phyloP scores from a whole-genome alignment of 148 eudicot genomes.

The Cornus florida region DNA sequence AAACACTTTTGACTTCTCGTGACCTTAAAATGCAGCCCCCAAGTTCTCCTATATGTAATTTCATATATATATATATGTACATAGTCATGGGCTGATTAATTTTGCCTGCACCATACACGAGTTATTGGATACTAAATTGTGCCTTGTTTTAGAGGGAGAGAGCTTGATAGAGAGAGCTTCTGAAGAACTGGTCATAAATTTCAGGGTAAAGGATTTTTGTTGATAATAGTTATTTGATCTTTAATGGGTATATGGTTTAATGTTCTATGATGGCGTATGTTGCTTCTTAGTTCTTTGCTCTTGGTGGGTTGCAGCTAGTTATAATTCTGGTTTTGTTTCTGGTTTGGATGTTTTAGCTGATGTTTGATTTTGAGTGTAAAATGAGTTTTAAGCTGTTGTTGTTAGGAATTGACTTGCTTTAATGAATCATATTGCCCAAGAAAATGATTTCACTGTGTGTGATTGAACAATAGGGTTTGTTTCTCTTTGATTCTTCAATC shows the following conservation, averaged over 20 bases:
- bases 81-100: too few species aligned
- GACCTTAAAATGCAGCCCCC: too few species aligned
- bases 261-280: not conserved
- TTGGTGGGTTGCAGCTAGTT: not conserved
- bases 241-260: not conserved
- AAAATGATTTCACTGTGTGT: not conserved
- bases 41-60: too few species aligned
- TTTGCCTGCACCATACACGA: not conserved
- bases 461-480: not conserved
- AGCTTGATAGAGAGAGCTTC: conserved; percentile 7
- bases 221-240: not conserved
- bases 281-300: conserved; percentile 4
- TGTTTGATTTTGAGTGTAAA: not conserved
- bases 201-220: not conserved
- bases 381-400: not conserved
- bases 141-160: not conserved
- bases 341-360: not conserved
- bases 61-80: not conserved
- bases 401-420: not conserved
- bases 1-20: too few species aligned
- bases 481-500: not conserved
- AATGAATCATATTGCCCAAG: not conserved
- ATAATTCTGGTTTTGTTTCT: not conserved
- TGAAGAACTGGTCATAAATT: not conserved
- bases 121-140: not conserved